A percentile compares a stretch with the other conserved stretches of the same genome.
phyloP scores from a whole-genome alignment of 2,329 filamentous ascomycete species.

The Ophiostoma perfectum region DNA sequence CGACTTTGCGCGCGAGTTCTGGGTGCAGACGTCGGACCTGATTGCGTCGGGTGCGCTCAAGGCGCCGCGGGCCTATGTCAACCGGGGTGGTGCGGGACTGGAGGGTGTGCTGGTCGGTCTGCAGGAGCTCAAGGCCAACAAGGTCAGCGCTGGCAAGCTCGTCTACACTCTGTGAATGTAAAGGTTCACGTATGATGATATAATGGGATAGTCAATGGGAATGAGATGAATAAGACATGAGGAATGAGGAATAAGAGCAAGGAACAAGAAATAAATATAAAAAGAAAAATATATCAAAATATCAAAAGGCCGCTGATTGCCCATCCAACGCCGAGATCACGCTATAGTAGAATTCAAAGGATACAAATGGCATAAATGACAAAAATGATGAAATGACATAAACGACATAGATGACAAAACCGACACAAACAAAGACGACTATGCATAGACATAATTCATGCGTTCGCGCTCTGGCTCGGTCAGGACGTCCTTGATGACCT shows the following conservation, averaged over 20 bases:
- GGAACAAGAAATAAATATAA: not conserved
- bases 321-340: slow-evolving; percentile 2
- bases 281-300: not conserved
- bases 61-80: slow-evolving; percentile 29
- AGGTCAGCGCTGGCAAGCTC: slow-evolving; percentile 38
- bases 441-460: slow-evolving; percentile 5
- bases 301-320: not conserved
- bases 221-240: not conserved
- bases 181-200: too few species aligned
- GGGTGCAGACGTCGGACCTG: slow-evolving; percentile 32
- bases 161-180: slow-evolving; percentile 31
- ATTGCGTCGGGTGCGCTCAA: slow-evolving; percentile 35
- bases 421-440: not conserved
- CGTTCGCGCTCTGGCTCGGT: slow-evolving; percentile 1
- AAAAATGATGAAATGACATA: not conserved
- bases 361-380: too few species aligned
- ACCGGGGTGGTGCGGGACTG: slow-evolving; percentile 31
- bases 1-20: slow-evolving; percentile 35
- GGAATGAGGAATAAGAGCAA: not conserved
- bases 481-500: slow-evolving; percentile 30
- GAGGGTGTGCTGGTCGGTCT: slow-evolving; percentile 33
- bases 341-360: not conserved
- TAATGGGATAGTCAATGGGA: not conserved
- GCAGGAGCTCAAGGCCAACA: slow-evolving; percentile 31
- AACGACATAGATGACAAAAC: not conserved